Evolutionary conservation across 441 rosid species (phyloP), one percentile per base, ranked within the genome.

Genomic region (Pelargonium myrrhifolium): DNA sequence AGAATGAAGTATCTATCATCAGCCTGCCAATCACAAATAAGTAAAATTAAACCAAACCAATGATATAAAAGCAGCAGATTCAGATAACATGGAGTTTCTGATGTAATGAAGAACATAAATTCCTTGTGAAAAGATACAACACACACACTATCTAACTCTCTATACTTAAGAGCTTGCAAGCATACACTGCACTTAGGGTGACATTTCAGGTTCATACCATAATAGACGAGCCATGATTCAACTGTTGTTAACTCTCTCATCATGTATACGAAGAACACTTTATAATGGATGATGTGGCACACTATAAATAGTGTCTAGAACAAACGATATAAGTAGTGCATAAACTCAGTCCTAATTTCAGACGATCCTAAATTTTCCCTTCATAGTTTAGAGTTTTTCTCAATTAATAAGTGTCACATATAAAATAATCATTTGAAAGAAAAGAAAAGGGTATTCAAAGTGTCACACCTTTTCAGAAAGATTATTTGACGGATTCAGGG

Each of bases 1-100:
- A 95, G 79, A 65, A 71, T 73, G 69, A 89, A 85, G 80, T 84
- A 85, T 76, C 83, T 78, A 68, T 82, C 88, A 73, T 78, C 92
- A 70, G 70, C 84, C 98, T 94, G 87, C 71, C 80, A 81, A 68
- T 72, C 56, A 75, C 42, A 47, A 72, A 62, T 37, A 72, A 71
- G 55, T 69, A 71, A 45, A 59, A 60, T 65, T 71, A 62, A 62
- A n/a, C 62, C 62, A 21, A 72, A 39, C 62, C 28, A 61, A 60
- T 43, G 53, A 56, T 31, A 56, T 31, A 24, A 42, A 18, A 17
- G 40, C 40, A 68, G 62, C 14, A 73, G 64, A 24, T 24, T 65
- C 21, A 64, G 37, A 42, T 49, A 67, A 43, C 63, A 55, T 60
- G 40, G 37, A 61, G 5, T 60, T 11, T 22, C 12, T 22, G n/a